Base-by-base conservation (phyloP, 352 stramenopile genomes). In the Globisporangium perplexum region DNA sequence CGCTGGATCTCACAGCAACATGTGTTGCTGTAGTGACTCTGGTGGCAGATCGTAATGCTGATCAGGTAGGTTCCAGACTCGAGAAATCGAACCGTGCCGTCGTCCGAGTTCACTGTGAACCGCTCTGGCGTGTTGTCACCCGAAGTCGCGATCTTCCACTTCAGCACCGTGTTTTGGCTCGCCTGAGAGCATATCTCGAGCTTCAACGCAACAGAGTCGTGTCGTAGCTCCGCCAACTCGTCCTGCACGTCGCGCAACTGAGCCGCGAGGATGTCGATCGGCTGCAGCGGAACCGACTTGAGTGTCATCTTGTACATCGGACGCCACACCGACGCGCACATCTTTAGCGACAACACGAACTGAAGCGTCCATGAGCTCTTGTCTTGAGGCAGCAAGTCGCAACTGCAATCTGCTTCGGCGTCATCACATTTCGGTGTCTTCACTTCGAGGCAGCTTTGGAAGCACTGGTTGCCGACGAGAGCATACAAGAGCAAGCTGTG, bases 191-290 rank as follows among this genome's bases (percentile, higher is more conserved):
- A 31, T 10, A 4, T 11, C 47, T 24, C 4, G 3, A 45, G 20
- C 20, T 33, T 17, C 20, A 45, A 26, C 4, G 3, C 20, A 17
- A 22, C 11, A n/a, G 31, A 11, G 4, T 11, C 4, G 3, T 1
- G 15, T 20, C 38, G 50, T 15, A 56, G 11, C 7, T 24, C 18
- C 30, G 14, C 18, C 18, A 57, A 2, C 28, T 57, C 50, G 28
- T 49, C 50, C 42, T 57, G 50, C 11, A 50, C 0, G 10, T 57
- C 41, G 39, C 50, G 50, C n/a, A 57, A n/a, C n/a, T 57, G 50
- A 1, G 50, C 50, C 8, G 39, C 39, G 6, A 57, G 41, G 22
- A 57, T 49, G 41, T 50, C 50, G 50, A 50, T 50, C 4, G 41
- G 38, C 5, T 49, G 11, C 18, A 49, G n/a, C 7, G 22, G 17